Percentiles rank a stretch among this genome's conserved stretches.
Evolutionary conservation across 129 eudicot species (phyloP).

Genomic region (Smallanthus sonchifolius): DNA sequence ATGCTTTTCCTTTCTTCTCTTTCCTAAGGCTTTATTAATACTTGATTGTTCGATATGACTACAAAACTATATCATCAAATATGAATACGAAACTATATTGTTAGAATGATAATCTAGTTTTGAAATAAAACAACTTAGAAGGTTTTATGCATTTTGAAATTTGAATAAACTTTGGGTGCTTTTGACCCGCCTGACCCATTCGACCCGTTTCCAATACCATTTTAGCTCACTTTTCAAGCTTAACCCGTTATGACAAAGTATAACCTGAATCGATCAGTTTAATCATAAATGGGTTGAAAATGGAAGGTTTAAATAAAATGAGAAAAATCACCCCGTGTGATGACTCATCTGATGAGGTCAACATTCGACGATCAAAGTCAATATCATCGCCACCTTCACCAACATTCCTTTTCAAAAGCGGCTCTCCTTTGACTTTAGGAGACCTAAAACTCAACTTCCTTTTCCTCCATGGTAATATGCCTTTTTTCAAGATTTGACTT

Average conservation of each 20-base stretch:
- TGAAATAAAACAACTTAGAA: not conserved
- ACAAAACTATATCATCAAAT: not conserved
- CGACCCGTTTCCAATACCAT: not conserved
- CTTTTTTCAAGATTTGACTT: conserved; percentile 31
- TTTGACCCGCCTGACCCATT: not conserved
- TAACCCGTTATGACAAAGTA: not conserved
- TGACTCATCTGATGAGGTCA: conserved; percentile 73
- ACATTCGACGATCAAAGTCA: conserved; percentile 72
- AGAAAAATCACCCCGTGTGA: conserved; percentile 44
- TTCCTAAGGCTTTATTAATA: not conserved
- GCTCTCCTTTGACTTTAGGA: conserved; percentile 70
- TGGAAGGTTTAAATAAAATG: not conserved
- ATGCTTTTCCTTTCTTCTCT: not conserved
- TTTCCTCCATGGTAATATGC: conserved; percentile 62
- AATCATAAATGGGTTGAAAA: not conserved
- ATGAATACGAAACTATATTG: not conserved
- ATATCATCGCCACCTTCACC: conserved; percentile 87
- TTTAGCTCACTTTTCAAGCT: not conserved
- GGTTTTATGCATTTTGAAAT: not conserved
- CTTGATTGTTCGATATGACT: not conserved
- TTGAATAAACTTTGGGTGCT: not conserved
- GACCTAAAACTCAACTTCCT: conserved; percentile 64
- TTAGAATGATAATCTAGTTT: not conserved
- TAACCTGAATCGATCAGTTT: not conserved
- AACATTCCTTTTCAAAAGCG: conserved; percentile 51